A percentile compares a stretch with the other conserved stretches of the same genome.
Evolutionary conservation across 2,329 filamentous ascomycete species (phyloP).

Genomic region (Botrytis elliptica): DNA sequence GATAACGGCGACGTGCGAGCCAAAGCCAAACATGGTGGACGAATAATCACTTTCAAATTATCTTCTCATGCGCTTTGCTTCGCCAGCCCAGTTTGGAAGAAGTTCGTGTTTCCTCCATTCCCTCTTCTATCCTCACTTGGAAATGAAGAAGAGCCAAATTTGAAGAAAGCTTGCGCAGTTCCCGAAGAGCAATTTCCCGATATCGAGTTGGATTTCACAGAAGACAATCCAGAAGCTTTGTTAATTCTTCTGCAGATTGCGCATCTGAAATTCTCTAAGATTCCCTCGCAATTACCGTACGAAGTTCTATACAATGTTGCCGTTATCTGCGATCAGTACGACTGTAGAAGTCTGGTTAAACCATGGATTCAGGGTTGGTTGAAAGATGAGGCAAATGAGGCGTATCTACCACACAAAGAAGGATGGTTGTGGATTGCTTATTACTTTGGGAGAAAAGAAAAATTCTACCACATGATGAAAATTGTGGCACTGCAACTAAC

Average conservation of each 20-base stretch:
- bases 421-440: neutral
- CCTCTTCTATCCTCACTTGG: neutral
- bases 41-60: neutral
- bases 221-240: neutral
- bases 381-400: neutral
- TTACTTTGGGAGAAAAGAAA: neutral
- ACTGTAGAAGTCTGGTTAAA: neutral
- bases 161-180: neutral
- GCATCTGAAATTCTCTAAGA: neutral
- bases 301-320: neutral
- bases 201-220: neutral
- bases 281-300: neutral
- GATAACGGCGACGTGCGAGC: neutral
- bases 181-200: neutral
- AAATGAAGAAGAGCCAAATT: neutral
- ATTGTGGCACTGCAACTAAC: neutral
- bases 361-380: neutral
- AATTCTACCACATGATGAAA: neutral
- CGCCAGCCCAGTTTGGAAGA: neutral
- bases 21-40: neutral
- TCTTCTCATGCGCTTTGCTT: neutral
- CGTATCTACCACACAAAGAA: neutral
- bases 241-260: neutral
- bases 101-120: neutral
- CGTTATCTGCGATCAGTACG: neutral